Evolutionary conservation across 2,329 filamentous ascomycete species (phyloP), one percentile per base, ranked within the genome.

Genomic region (Paecilomyces formosus): DNA sequence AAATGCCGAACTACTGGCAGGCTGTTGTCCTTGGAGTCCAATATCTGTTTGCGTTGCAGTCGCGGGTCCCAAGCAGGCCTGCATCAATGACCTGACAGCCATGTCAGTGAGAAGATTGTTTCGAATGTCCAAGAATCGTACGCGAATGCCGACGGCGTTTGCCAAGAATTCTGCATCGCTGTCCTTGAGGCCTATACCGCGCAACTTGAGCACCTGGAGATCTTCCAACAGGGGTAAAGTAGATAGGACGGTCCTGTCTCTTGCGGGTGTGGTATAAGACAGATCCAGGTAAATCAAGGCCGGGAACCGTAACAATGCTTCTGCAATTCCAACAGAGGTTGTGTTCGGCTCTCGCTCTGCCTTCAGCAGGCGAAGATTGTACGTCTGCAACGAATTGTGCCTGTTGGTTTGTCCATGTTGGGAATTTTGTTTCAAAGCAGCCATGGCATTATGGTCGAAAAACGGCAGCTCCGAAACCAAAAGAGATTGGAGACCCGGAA

Each of bases 381-480:
- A 82, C 3, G 71, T 64, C 21, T 53, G 60, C 39, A 45, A 18
- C 18, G 30, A 61, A 60, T 33, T 56, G 53, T 54, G 55, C n/a
- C 26, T 26, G 55, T 26, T 57, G 12, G 57, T 50, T 45, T 56
- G 59, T 21, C 54, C 55, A 55, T 50, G 15, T 13, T 55, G 58
- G 9, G 65, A 56, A 9, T 63, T 62, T 24, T 72, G 66, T 56
- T 73, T 78, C 57, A 86, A 65, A 2, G 79, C 80, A 58, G 78
- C 72, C 57, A 86, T 76, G 18, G 82, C 77, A 60, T 79, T 78
- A 66, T 87, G 83, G 58, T 87, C 84, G 64, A 87, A 86, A 66
- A 85, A 86, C 0, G 83, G 82, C 54, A 86, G 69, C 30, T 78
- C 78, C 15, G 82, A 79, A 11, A 86, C 83, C 59, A 86, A 78